Percentiles rank a stretch among this genome's conserved stretches.
Conservation (phyloP, 1,284 basidiomycete genomes). For the Papiliotrema flavescens region DNA sequence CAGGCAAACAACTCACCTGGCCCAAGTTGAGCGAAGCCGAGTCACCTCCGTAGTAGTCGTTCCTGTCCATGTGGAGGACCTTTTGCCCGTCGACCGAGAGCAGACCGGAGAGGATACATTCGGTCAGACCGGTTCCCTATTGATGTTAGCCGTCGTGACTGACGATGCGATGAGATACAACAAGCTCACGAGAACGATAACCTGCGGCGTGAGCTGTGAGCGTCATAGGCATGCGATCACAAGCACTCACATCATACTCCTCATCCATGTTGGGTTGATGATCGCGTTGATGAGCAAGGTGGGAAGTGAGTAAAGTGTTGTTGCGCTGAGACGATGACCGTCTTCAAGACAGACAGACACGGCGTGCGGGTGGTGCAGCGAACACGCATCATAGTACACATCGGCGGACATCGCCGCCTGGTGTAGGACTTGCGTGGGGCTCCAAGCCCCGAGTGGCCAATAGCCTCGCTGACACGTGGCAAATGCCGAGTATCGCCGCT, state of each 20-base stretch:
- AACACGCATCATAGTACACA: no score
- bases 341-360: background rate
- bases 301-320: conserved; percentile 1
- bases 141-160: background rate
- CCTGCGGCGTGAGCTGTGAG: no score
- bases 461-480: no score
- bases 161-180: background rate
- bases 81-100: conserved; percentile 99
- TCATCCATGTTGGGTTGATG: conserved; percentile 50
- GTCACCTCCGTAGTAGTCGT: conserved; percentile 98
- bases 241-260: conserved; percentile 48
- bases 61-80: conserved; percentile 98
- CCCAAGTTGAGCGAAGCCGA: conserved; percentile 96
- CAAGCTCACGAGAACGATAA: conserved; percentile 66
- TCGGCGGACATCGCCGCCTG: no score
- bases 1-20: conserved; percentile 70
- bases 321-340: background rate
- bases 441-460: no score
- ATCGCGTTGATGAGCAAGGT: no score
- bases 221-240: background rate
- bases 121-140: conserved; percentile 87
- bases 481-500: no score
- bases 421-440: no score
- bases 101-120: conserved; percentile 94
- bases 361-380: no score